Conservation (phyloP, 1,139 yeast species). For the Diutina sp. region DNA sequence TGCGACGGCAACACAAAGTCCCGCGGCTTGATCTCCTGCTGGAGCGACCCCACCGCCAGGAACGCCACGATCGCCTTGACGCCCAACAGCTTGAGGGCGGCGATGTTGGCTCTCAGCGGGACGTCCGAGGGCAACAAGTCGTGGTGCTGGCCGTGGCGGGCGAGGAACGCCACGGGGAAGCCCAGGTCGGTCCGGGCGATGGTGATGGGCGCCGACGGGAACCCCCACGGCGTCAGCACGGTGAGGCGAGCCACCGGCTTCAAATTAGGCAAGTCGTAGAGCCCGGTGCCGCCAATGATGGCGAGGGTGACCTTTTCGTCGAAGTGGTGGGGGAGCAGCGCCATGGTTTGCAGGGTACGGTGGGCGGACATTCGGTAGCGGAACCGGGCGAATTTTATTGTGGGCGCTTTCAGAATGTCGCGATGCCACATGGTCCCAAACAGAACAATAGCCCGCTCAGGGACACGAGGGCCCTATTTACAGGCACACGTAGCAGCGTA, state of each 20-base stretch:
- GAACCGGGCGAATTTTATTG: not conserved
- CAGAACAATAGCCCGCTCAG: not conserved
- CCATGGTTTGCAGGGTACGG: conserved; percentile 17
- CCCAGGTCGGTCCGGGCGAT: conserved; percentile 66
- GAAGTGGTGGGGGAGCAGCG: conserved; percentile 25
- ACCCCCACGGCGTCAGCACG: conserved; percentile 92
- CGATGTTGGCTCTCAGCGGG: conserved; percentile 88
- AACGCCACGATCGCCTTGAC: conserved; percentile 85
- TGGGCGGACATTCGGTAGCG: conserved; percentile 19
- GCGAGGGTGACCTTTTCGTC: conserved; percentile 53
- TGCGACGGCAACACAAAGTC: conserved; percentile 94
- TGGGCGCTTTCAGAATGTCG: not conserved
- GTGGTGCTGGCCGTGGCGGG: conserved; percentile 89
- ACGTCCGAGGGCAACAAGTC: conserved; percentile 85
- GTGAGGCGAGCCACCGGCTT: conserved; percentile 77
- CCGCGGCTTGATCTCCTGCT: conserved; percentile 78
- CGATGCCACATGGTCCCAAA: not conserved
- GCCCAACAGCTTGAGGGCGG: conserved; percentile 81
- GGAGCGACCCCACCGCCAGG: conserved; percentile 93
- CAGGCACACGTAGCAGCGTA: too few relatives aligned
- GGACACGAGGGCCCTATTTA: not conserved
- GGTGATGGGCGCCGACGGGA: conserved; percentile 88
- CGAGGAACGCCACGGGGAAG: conserved; percentile 83
- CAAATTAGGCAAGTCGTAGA: conserved; percentile 72
- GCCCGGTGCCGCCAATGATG: conserved; percentile 96